These are phyloP conservation scores for Euphorbia schlechtendalii DNA, from an alignment of 441 rosid genomes.

Conservation along the genomic window DNA sequence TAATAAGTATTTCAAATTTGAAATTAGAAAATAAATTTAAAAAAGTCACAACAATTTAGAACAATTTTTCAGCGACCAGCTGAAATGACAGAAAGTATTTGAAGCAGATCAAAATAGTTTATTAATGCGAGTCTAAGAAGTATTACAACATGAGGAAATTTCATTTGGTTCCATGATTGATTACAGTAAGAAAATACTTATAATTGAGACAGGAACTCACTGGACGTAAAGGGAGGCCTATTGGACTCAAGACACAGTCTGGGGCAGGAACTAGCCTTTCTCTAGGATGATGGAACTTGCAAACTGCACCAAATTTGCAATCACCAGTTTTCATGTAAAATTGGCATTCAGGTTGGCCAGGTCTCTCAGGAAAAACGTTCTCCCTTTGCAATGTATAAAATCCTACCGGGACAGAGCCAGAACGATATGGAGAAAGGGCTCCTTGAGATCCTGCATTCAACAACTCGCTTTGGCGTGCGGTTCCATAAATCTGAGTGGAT, in stretches of 20 bases:
- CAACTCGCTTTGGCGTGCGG: slow-evolving; percentile 49
- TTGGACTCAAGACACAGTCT: slow-evolving; percentile 78
- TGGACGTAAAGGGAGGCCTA: slow-evolving; percentile 91
- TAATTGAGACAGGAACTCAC: slow-evolving; percentile 43
- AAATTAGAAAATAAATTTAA: background rate
- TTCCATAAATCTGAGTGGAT: slow-evolving; percentile 55
- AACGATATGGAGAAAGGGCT: slow-evolving; percentile 44
- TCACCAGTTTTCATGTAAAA: slow-evolving; percentile 98
- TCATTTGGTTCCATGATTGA: background rate
- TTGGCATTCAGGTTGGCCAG: slow-evolving; percentile 93
- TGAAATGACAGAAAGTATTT: too few relatives aligned
- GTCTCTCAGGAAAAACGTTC: slow-evolving; percentile 94
- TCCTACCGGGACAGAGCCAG: slow-evolving; percentile 55
- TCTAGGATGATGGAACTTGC: slow-evolving; percentile 95
- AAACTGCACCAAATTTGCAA: slow-evolving; percentile 95
- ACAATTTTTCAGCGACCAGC: background rate
- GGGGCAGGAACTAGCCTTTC: slow-evolving; percentile 88
- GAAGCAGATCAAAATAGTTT: background rate
- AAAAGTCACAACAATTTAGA: background rate
- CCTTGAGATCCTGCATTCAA: slow-evolving; percentile 52
- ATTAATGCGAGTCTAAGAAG: background rate
- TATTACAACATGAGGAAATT: slow-evolving; percentile 2
- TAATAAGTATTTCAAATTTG: background rate
- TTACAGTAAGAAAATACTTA: background rate
- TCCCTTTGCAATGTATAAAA: slow-evolving; percentile 76